Evolutionary conservation across 2,329 filamentous ascomycete species (phyloP).

Genomic region (Ophiosphaerella korrae): DNA sequence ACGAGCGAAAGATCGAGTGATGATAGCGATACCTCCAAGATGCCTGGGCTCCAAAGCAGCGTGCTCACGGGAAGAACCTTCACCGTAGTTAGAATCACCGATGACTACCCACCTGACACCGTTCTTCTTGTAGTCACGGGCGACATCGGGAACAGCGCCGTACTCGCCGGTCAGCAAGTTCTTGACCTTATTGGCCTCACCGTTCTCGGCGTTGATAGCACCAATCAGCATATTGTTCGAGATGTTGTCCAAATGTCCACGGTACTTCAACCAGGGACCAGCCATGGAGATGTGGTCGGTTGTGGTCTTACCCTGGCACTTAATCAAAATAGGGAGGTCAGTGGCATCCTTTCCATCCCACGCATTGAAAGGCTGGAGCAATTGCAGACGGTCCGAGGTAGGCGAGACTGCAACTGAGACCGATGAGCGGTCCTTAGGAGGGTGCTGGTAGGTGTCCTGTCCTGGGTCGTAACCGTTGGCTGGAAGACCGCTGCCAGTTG

Average conservation of each 20-base stretch:
- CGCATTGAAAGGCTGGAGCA: constrained; percentile 80
- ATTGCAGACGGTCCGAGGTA: constrained; percentile 89
- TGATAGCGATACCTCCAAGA: constrained; percentile 95
- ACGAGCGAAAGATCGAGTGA: constrained; percentile 93
- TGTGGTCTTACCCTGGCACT: constrained; percentile 94
- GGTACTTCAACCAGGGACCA: constrained; percentile 97
- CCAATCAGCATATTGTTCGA: constrained; percentile 99
- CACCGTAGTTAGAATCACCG: constrained; percentile 99
- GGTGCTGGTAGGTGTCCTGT: constrained; percentile 93
- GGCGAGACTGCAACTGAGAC: constrained; percentile 85
- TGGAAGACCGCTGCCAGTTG: constrained; percentile 82
- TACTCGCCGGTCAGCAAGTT: constrained; percentile 84
- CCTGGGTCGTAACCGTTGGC: constrained; percentile 84
- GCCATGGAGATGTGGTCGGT: constrained; percentile 98
- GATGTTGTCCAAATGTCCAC: constrained; percentile 98
- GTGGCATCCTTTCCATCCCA: constrained; percentile 93
- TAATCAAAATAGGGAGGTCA: constrained; percentile 91
- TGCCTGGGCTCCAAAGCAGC: constrained; percentile 97
- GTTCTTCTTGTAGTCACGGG: constrained; percentile 98
- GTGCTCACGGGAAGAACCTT: constrained; percentile 97
- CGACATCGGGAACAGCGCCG: constrained; percentile 88
- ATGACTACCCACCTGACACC: constrained; percentile 96
- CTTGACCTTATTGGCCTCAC: constrained; percentile 96
- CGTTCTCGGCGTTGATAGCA: constrained; percentile 94
- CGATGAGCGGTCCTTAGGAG: constrained; percentile 74